phyloP scores from a whole-genome alignment of 805 yeast species.

The Cephaloascus albidus region DNA sequence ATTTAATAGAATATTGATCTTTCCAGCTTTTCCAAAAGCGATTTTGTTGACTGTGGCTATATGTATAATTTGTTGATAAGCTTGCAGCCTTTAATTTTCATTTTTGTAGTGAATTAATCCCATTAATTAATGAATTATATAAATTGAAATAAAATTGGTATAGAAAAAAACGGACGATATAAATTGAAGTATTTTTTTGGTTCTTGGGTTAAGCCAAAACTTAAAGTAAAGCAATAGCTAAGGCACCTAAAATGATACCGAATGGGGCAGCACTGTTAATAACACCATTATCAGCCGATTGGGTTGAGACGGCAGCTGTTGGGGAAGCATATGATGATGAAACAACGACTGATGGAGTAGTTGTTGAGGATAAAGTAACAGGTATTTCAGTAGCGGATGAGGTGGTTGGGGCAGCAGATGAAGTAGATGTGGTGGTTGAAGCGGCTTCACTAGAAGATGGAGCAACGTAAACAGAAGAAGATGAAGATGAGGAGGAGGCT shows the following conservation, averaged over 20 bases:
- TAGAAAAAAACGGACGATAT: no score
- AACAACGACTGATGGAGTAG: background rate
- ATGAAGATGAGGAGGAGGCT: slow-evolving; percentile 11
- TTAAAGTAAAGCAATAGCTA: slow-evolving; percentile 4
- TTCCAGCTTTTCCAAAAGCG: no score
- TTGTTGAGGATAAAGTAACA: background rate
- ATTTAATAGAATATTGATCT: no score
- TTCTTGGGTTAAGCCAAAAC: no score
- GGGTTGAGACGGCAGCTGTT: slow-evolving; percentile 7
- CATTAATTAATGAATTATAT: no score
- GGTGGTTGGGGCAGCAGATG: slow-evolving; percentile 5
- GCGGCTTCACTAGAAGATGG: slow-evolving; percentile 10
- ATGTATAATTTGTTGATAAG: no score
- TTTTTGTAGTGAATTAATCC: no score
- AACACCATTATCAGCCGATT: slow-evolving; percentile 6
- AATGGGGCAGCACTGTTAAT: slow-evolving; percentile 7
- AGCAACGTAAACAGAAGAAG: slow-evolving; percentile 12
- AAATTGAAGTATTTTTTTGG: no score
- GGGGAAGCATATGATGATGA: slow-evolving; percentile 3
- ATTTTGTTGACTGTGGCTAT: no score
- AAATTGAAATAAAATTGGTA: no score
- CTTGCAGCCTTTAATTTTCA: no score
- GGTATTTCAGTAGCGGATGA: slow-evolving; percentile 4
- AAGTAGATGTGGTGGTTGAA: slow-evolving; percentile 7
- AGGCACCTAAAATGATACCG: slow-evolving; percentile 11